Conservation (phyloP, 1,139 yeast species). For the Blastobotrys raffinosifermentans region DNA sequence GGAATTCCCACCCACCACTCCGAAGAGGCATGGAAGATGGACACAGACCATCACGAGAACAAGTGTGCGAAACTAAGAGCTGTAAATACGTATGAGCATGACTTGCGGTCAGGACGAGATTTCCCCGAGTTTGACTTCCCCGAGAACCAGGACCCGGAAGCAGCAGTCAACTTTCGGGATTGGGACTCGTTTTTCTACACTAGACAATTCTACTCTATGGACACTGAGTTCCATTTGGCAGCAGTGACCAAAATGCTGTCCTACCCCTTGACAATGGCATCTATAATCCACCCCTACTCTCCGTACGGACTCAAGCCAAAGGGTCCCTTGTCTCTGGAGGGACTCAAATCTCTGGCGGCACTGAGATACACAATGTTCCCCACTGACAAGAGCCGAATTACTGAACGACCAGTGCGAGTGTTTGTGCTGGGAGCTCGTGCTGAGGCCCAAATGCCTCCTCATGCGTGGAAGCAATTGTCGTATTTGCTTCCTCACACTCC, state of each 20-base stretch:
- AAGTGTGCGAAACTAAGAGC: slow-evolving; percentile 71
- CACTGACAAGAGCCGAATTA: slow-evolving; percentile 43
- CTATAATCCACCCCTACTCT: slow-evolving; percentile 74
- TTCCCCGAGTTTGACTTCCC: slow-evolving; percentile 97
- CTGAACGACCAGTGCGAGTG: slow-evolving; percentile 84
- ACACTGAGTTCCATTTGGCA: slow-evolving; percentile 91
- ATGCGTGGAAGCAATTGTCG: slow-evolving; percentile 92
- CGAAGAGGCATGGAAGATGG: slow-evolving; percentile 82
- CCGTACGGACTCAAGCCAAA: slow-evolving; percentile 77
- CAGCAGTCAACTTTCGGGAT: slow-evolving; percentile 66
- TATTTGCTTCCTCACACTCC: slow-evolving; percentile 76
- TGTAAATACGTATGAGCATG: slow-evolving; percentile 92
- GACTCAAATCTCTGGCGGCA: slow-evolving; percentile 87
- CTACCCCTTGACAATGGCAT: slow-evolving; percentile 85
- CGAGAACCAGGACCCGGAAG: slow-evolving; percentile 68
- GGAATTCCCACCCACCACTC: slow-evolving; percentile 97
- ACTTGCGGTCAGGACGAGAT: slow-evolving; percentile 83
- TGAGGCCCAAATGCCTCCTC: slow-evolving; percentile 90
- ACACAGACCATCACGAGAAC: slow-evolving; percentile 61
- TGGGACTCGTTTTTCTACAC: slow-evolving; percentile 96
- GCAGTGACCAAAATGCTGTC: slow-evolving; percentile 92
- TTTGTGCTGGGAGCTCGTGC: slow-evolving; percentile 89
- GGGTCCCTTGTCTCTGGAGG: slow-evolving; percentile 88
- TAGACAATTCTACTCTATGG: slow-evolving; percentile 90
- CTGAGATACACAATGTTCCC: slow-evolving; percentile 86